These are phyloP conservation scores for Gaultheria prostrata DNA, from an alignment of 148 eudicot genomes.

Conservation along the genomic window DNA sequence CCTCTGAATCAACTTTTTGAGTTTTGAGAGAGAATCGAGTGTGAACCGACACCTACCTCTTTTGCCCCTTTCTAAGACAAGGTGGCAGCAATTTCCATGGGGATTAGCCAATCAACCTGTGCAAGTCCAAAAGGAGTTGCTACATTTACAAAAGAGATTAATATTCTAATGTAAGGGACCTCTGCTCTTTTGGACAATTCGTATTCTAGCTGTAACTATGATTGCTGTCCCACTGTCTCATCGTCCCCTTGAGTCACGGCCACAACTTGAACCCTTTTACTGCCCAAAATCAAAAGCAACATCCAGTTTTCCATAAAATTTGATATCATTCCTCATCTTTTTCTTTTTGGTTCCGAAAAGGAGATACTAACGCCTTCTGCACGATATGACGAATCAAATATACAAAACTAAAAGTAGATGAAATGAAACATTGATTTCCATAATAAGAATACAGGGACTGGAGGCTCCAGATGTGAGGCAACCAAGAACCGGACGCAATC, in stretches of 20 bases:
- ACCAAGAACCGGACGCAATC: background rate
- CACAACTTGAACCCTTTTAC: background rate
- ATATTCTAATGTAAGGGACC: background rate
- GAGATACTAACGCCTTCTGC: background rate
- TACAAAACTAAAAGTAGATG: background rate
- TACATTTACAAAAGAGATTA: too few relatives aligned
- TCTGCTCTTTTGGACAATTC: background rate
- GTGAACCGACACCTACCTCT: background rate
- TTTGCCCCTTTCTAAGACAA: constrained; percentile 7
- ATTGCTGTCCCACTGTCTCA: background rate
- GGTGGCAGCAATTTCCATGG: background rate
- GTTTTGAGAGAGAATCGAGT: background rate
- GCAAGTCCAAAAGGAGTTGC: background rate
- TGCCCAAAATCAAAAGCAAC: background rate
- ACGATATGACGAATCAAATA: background rate
- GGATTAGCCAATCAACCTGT: background rate
- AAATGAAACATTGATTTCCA: background rate
- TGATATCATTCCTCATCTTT: background rate
- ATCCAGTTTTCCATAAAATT: background rate
- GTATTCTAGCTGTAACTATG: background rate
- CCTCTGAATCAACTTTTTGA: background rate
- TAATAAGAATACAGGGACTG: background rate
- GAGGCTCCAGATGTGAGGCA: background rate
- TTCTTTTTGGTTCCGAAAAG: background rate
- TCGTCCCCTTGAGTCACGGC: background rate